phyloP scores from a whole-genome alignment of 495 filamentous ascomycete genomes.

The Aspergillus conjunctus region DNA sequence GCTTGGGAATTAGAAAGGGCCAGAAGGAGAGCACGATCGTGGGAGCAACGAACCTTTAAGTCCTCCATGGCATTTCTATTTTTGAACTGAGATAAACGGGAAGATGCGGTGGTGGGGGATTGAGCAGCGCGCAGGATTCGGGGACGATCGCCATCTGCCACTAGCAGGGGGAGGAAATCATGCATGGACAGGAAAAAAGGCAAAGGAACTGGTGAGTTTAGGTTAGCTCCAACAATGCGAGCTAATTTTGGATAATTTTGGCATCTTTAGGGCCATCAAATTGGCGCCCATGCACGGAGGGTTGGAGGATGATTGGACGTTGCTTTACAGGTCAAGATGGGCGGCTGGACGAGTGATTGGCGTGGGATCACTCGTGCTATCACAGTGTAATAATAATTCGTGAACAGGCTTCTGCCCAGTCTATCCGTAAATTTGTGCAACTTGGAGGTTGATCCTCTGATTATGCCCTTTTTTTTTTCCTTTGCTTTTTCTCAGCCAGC shows the following conservation, averaged over 20 bases:
- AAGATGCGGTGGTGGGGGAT: slow-evolving; percentile 25
- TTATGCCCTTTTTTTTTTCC: slow-evolving; percentile 13
- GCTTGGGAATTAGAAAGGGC: slow-evolving; percentile 20
- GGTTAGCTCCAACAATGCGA: slow-evolving; percentile 16
- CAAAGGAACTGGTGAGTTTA: slow-evolving; percentile 21
- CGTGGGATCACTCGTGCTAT: neutral
- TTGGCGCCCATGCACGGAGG: slow-evolving; percentile 26
- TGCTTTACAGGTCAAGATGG: slow-evolving; percentile 1
- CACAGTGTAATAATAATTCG: too few species aligned
- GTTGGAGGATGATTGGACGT: slow-evolving; percentile 20
- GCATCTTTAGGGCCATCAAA: slow-evolving; percentile 11
- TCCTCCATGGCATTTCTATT: slow-evolving; percentile 32
- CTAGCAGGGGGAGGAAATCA: slow-evolving; percentile 16
- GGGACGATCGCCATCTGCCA: slow-evolving; percentile 22
- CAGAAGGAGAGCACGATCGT: slow-evolving; percentile 19
- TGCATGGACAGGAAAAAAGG: slow-evolving; percentile 16
- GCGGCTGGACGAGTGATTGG: slow-evolving; percentile 25
- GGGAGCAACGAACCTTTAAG: slow-evolving; percentile 39
- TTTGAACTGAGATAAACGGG: slow-evolving; percentile 23
- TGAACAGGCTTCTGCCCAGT: slow-evolving; percentile 5
- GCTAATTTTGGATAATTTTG: slow-evolving; percentile 36
- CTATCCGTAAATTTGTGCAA: slow-evolving; percentile 15
- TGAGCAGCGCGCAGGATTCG: slow-evolving; percentile 13
- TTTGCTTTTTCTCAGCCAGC: neutral
- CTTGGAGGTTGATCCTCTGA: neutral